A percentile compares a stretch with the other conserved stretches of the same genome.
These are phyloP conservation scores for Puccinia triticina DNA, from an alignment of 1,284 basidiomycete genomes.

Conservation along the genomic window DNA sequence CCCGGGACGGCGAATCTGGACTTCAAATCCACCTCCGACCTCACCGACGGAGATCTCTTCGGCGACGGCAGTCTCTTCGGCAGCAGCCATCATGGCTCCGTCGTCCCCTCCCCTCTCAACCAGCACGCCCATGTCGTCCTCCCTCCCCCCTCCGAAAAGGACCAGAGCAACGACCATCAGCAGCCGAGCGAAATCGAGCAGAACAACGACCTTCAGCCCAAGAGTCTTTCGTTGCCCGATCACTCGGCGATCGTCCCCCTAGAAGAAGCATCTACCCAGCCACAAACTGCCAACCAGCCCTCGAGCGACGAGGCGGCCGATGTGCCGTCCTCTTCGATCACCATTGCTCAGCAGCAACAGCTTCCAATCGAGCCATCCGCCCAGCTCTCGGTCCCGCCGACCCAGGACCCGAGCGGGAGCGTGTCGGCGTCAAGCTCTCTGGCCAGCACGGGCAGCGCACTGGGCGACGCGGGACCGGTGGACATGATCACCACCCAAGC, in stretches of 20 bases:
- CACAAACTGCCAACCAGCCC: background rate
- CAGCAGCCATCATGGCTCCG: conserved; percentile 30
- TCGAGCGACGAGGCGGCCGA: background rate
- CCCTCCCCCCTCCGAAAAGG: background rate
- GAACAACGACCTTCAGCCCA: background rate
- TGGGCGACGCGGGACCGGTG: background rate
- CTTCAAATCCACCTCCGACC: conserved; percentile 19
- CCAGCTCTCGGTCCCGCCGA: background rate
- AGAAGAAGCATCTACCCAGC: background rate
- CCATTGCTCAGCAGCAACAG: background rate
- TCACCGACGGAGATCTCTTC: conserved; percentile 41
- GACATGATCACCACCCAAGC: conserved; percentile 2
- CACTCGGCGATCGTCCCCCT: background rate
- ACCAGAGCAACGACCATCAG: background rate
- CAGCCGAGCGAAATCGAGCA: background rate
- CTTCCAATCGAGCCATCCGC: background rate
- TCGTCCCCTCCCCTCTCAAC: conserved; percentile 37
- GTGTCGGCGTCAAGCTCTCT: background rate
- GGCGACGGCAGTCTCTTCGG: conserved; percentile 49
- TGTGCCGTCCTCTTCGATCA: background rate
- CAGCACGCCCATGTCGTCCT: background rate
- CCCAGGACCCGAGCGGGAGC: background rate
- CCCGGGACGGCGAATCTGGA: background rate
- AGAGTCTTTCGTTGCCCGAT: too few species aligned
- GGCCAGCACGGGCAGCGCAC: background rate